Evolutionary conservation across 129 eudicot genomes (phyloP), one percentile per base, ranked within the genome.

Genomic region (Lactuca saligna): DNA sequence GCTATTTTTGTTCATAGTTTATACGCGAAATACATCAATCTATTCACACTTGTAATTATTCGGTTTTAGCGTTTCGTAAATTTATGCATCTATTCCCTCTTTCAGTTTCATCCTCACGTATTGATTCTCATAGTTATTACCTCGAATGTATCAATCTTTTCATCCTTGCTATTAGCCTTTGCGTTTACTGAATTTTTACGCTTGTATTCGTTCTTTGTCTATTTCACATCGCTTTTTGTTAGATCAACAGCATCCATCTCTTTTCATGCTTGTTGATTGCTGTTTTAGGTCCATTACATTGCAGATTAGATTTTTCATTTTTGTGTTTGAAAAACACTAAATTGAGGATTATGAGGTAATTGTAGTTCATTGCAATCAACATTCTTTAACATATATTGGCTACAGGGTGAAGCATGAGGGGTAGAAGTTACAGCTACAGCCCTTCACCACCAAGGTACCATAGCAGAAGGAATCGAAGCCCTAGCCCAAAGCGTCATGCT

Each of bases 381-480:
- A 25, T 25, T 50, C 17, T 50, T 50, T n/a, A n/a, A 15, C 17
- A 50, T 50, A 15, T 15, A n/a, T 50, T n/a, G 56, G 56, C 3
- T 50, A 48, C 46, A 80, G 81, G 77, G 31, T 64, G 74, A 7
- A 72, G 65, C 46, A 86, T 86, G 91, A 84, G 84, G 83, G 90
- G 86, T 44, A 86, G 93, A 80, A 82, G 96, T 58, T 83, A 85
- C 80, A 81, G 87, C 61, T 85, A 87, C 70, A 86, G 93, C 69
- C 94, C 90, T 17, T 84, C 90, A 1, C 92, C 88, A 38, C 83
- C 89, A 4, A 86, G 89, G 70, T 71, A 85, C 66, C 71, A 82
- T 54, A 80, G 86, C 72, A 78, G 95, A 56, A 74, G 87, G 44
- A 46, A 54, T 7, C 78, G 89, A 68, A 86, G 89, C 79, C 96